Base-by-base conservation (phyloP, 768 basidiomycete genomes). In the Nidularia pulvinata region DNA sequence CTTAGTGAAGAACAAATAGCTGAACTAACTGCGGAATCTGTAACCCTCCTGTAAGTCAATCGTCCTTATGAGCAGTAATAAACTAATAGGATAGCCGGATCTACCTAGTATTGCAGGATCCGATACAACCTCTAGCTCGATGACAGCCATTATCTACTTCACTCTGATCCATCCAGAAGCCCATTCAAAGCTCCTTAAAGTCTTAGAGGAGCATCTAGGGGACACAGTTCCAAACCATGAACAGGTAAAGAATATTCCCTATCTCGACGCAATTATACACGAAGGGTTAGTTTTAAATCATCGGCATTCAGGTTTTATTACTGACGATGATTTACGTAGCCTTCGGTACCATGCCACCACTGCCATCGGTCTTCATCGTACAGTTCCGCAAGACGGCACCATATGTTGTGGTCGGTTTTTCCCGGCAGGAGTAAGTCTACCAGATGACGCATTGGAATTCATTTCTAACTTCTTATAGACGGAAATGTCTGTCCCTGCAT, bases 351-450 rank as follows among this genome's bases (percentile, higher is more conserved):
- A 69, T 53, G 69, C 69, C 7, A 71, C 71, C 22, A 68, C 66
- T 16, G 71, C 71, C 3, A 69, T 74, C 30, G 74, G 72, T 3
- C 59, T 74, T 1, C 71, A 67, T 19, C 60, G 74, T 22, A 45
- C 61, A 16, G 71, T 69, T 9, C 69, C 71, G 22, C 51, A 51
- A n/a, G 66, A 43, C 5, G 67, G 67, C 46, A 54, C 58, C 32
- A 58, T 58, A 11, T 46, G 45, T 25, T 46, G 45, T 46, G 65
- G 67, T 39, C 47, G 56, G 37, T 59, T 59, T 54, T 63, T 73
- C 59, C 63, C 66, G 48, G 51, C 58, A 52, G 72, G 72, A 13
- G 67, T 69, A 35, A 53, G 64, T 3, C 36, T 30, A 44, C 19
- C 48, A 34, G 13, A n/a, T 36, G 11, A 10, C 10, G 10, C 25